These are phyloP conservation scores for Urtica urens DNA, from an alignment of 306 rosid species.

Conservation along the genomic window DNA sequence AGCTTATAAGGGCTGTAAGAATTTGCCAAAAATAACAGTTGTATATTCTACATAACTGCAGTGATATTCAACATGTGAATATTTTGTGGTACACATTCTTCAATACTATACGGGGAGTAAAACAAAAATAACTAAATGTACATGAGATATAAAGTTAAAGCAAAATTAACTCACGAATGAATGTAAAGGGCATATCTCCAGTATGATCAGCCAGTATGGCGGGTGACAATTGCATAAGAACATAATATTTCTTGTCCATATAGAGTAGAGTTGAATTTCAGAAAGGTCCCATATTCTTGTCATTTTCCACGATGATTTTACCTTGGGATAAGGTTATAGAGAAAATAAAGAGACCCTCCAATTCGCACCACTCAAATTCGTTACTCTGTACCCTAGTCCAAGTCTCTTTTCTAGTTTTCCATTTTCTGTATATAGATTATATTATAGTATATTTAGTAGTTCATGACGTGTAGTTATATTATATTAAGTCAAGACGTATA, in stretches of 20 bases:
- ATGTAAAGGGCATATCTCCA: too few species aligned
- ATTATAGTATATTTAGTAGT: neutral
- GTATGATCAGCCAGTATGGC: neutral
- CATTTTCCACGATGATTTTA: neutral
- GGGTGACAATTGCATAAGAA: slow-evolving; percentile 1
- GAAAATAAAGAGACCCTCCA: neutral
- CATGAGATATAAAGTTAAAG: too few species aligned
- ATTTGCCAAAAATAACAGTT: too few species aligned
- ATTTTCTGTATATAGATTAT: neutral
- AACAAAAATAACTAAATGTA: too few species aligned
- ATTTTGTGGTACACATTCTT: too few species aligned
- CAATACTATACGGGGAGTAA: too few species aligned
- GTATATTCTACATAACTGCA: too few species aligned
- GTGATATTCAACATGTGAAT: too few species aligned
- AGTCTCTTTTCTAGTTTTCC: neutral
- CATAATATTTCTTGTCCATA: neutral
- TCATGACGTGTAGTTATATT: too few species aligned
- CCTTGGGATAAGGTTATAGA: neutral
- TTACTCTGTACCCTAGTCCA: neutral
- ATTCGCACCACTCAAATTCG: slow-evolving; percentile 3
- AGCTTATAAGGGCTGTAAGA: too few species aligned
- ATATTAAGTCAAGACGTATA: too few species aligned
- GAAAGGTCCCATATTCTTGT: neutral
- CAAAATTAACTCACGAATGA: too few species aligned
- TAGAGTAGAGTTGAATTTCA: slow-evolving; percentile 1